Conservation (phyloP, 495 filamentous ascomycete genomes). For the Staphylotrichum tortipilum region DNA sequence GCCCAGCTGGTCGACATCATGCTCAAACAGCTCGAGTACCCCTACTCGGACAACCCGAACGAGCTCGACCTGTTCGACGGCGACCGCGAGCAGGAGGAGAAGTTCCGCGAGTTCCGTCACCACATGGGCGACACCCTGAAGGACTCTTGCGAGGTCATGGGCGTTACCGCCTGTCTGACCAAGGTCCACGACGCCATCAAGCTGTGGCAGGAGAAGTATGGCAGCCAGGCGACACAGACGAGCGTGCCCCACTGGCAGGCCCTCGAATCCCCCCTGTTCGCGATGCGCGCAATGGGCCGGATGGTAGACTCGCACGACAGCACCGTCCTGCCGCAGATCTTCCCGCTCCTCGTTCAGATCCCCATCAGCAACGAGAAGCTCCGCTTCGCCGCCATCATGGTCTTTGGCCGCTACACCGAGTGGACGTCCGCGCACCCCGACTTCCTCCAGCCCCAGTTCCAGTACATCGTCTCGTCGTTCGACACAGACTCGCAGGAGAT, state of each 20-base stretch:
- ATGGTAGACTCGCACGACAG: conserved; percentile 90
- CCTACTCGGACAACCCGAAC: conserved; percentile 60
- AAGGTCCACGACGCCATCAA: conserved; percentile 82
- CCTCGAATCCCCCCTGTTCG: conserved; percentile 90
- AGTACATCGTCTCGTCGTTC: conserved; percentile 90
- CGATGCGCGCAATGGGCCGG: conserved; percentile 90
- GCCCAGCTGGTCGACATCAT: conserved; percentile 86
- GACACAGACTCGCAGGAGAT: conserved; percentile 78
- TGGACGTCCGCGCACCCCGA: conserved; percentile 95
- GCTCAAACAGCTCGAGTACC: conserved; percentile 85
- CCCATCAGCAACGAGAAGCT: conserved; percentile 95
- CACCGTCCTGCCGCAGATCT: conserved; percentile 76
- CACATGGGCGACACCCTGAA: conserved; percentile 97
- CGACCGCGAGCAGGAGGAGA: conserved; percentile 92
- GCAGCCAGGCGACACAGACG: conserved; percentile 57
- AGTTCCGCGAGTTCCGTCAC: conserved; percentile 93
- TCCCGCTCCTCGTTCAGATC: conserved; percentile 86
- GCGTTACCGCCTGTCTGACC: conserved; percentile 75
- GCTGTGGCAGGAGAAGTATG: conserved; percentile 77
- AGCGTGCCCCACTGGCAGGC: conserved; percentile 95
- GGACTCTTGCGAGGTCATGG: conserved; percentile 93
- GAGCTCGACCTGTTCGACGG: conserved; percentile 87
- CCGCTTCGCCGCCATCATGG: conserved; percentile 94
- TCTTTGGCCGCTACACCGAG: conserved; percentile 89
- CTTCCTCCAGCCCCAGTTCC: conserved; percentile 80